Evolutionary conservation across 176 grass and related monocot genomes (phyloP).

Genomic region (Eleusine indica): DNA sequence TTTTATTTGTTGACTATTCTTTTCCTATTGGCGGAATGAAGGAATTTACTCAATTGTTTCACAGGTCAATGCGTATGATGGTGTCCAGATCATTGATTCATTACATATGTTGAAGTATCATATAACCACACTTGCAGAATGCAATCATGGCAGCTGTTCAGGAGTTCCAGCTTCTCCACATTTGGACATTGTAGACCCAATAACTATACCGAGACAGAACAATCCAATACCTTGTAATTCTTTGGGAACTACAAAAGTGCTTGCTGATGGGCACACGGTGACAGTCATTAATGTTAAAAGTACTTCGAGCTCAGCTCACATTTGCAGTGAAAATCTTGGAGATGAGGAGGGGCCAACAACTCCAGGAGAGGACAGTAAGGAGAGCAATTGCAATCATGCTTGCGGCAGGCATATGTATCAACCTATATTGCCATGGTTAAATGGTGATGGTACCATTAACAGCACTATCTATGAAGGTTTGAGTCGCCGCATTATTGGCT

Average conservation of each 20-base stretch:
- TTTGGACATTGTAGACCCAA: constrained; percentile 36
- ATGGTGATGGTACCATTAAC: constrained; percentile 90
- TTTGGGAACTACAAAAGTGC: constrained; percentile 50
- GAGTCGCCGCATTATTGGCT: constrained; percentile 75
- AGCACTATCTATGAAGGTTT: constrained; percentile 74
- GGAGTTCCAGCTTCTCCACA: constrained; percentile 32
- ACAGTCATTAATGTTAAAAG: constrained; percentile 66
- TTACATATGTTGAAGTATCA: constrained; percentile 84
- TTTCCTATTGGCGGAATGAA: constrained; percentile 26
- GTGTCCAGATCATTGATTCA: constrained; percentile 68
- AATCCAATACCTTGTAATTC: constrained; percentile 34
- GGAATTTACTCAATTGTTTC: constrained; percentile 40
- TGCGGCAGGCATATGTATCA: constrained; percentile 46
- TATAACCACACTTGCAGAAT: constrained; percentile 55
- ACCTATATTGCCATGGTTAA: constrained; percentile 95
- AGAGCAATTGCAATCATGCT: constrained; percentile 37
- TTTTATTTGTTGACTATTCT: background rate
- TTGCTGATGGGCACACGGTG: constrained; percentile 80
- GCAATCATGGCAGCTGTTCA: constrained; percentile 40
- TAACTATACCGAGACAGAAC: constrained; percentile 45
- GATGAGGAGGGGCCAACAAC: constrained; percentile 19
- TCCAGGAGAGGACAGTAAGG: constrained; percentile 33
- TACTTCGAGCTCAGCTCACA: constrained; percentile 25
- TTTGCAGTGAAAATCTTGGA: constrained; percentile 23
- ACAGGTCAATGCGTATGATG: constrained; percentile 90